Evolutionary conservation across 768 basidiomycete genomes (phyloP), one percentile per base, ranked within the genome.

Genomic region (Russula earlei): DNA sequence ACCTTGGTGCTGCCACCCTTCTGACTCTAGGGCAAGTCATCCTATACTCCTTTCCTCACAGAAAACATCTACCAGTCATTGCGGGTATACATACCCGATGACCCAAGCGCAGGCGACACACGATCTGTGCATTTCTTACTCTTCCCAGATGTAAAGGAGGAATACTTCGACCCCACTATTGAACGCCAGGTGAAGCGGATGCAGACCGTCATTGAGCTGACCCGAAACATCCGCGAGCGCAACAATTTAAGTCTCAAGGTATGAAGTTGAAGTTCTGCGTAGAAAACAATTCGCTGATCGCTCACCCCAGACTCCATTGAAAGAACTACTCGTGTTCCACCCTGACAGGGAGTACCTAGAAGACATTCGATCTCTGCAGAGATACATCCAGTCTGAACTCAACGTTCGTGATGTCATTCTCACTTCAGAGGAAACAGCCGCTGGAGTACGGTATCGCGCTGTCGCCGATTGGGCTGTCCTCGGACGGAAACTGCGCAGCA

Each of bases 31-130:
- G 31, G 15, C 2, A 62, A 95, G 94, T 95, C 95, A 1, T 94
- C 96, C 8, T 99, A 96, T 71, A 97, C 94, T 9, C 96, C 96
- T 0, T 98, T 97, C 81, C 75, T 98, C 68, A 94, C 93, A 7
- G 96, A 99, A 71, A 96, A 85, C 71, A 75, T 98, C 58, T 98
- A 97, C 70, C 96, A 98, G 68, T 82, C 89, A 33, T 77, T 98
- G 38, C 82, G 84, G 44, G 74, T 74, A n/a, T 95, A 82, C 74
- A 87, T 95, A 61, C 91, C 92, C 0, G 82, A 83, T 57, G 80
- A 89, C 62, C 77, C 82, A 19, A 68, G 74, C 25, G 77, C 77
- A 17, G 81, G 79, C 2, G 96, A 98, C 64, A 78, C 85, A 6
- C 87, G 96, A 56, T 98, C 96, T 3, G 74, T 99, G 60, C 96